phyloP scores from a whole-genome alignment of 805 yeast species.

The Ogataea degrootiae region DNA sequence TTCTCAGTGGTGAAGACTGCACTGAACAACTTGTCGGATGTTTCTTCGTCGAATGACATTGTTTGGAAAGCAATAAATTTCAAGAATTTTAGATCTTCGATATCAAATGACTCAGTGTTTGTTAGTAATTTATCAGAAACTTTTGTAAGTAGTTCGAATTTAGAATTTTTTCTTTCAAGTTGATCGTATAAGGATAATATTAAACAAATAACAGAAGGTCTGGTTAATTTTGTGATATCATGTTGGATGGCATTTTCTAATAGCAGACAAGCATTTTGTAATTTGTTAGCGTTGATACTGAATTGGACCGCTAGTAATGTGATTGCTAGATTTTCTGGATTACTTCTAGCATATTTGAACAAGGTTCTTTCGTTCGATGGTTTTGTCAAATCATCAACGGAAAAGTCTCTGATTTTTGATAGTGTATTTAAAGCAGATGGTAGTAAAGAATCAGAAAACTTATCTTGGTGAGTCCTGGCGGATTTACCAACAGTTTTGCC shows the following conservation, averaged over 20 bases:
- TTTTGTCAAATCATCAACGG: conserved; percentile 10
- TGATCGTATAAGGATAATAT: conserved; percentile 46
- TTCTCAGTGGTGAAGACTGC: conserved; percentile 10
- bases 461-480: conserved; percentile 13
- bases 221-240: conserved; percentile 7
- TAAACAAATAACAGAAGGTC: conserved; percentile 48
- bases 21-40: conserved; percentile 28
- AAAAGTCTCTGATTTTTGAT: conserved; percentile 16
- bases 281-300: conserved; percentile 26
- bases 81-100: conserved; percentile 24
- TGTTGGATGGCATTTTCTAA: conserved; percentile 30
- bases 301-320: conserved; percentile 33
- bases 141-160: conserved; percentile 27
- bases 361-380: conserved; percentile 27
- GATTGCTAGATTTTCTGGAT: conserved; percentile 28
- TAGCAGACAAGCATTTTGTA: conserved; percentile 30
- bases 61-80: conserved; percentile 34
- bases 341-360: conserved; percentile 31
- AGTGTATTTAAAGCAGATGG: conserved; percentile 22
- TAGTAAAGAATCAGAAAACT: conserved; percentile 22
- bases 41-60: conserved; percentile 29
- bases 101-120: conserved; percentile 4
- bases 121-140: conserved; percentile 23
- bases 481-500: conserved; percentile 28
- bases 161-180: conserved; percentile 34